A percentile compares a stretch with the other conserved stretches of the same genome.
These are phyloP conservation scores for Marvania coccoides DNA, from an alignment of 139 green algal genomes.

Conservation along the genomic window DNA sequence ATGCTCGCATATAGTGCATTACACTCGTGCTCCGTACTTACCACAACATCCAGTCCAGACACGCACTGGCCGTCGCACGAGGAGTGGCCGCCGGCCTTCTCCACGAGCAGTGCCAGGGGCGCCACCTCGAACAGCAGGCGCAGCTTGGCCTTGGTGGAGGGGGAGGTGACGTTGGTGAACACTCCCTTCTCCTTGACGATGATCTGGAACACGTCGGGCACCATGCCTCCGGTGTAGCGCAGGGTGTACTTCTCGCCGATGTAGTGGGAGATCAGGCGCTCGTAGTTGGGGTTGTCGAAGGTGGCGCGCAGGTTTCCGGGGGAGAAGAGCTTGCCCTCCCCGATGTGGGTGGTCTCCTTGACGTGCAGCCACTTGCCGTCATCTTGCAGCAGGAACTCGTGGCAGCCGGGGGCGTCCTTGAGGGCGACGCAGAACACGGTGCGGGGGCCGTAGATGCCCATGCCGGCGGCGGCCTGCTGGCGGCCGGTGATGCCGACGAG, in stretches of 20 bases:
- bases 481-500: slow-evolving; percentile 70
- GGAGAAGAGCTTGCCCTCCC: slow-evolving; percentile 93
- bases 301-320: slow-evolving; percentile 92
- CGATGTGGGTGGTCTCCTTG: slow-evolving; percentile 88
- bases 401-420: slow-evolving; percentile 74
- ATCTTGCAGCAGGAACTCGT: slow-evolving; percentile 95
- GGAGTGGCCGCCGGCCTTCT: slow-evolving; percentile 77
- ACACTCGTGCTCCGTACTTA: no score
- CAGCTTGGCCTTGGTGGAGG: slow-evolving; percentile 93
- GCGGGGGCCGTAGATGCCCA: slow-evolving; percentile 87
- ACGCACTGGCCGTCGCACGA: slow-evolving; percentile 68
- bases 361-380: slow-evolving; percentile 94
- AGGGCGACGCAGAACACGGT: slow-evolving; percentile 88
- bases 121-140: slow-evolving; percentile 87
- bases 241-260: slow-evolving; percentile 95
- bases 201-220: slow-evolving; percentile 95
- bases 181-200: slow-evolving; percentile 94
- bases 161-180: slow-evolving; percentile 91
- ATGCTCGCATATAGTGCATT: no score
- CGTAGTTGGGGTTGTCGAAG: slow-evolving; percentile 91
- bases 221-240: slow-evolving; percentile 93
- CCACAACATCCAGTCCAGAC: slow-evolving; percentile 74
- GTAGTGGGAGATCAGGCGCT: slow-evolving; percentile 85
- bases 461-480: slow-evolving; percentile 76
- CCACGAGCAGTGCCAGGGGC: slow-evolving; percentile 40